Base-by-base conservation (phyloP, 1,139 yeast genomes). In the Suhomyces yuchorum region DNA sequence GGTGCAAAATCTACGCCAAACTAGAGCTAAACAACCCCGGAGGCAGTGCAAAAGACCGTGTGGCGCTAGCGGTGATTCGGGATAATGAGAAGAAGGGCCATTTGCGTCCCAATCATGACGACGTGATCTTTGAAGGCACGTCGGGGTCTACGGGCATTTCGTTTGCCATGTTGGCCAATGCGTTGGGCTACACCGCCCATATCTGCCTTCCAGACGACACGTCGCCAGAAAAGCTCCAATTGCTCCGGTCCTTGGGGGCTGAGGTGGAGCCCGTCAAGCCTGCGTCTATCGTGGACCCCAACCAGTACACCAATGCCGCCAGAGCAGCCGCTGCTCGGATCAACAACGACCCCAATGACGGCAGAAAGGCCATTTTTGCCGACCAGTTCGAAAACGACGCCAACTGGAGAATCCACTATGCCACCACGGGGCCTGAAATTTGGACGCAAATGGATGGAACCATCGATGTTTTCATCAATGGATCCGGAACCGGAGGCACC, bases 171-270 rank as follows among this genome's bases (percentile, higher is more conserved):
- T 77, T 93, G 20, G 88, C 96, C 53, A 82, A 91, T 56, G 88
- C 97, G 0, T 67, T 88, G 51, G 99, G 99, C 0, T 92, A 92
- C 64, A 81, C 79, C 12, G 88, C 96, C 0, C 97, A 91, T 60
- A 93, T 93, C 26, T 92, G 96, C 49, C 74, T 93, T n/a, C 99
- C 98, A 0, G 95, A 91, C 63, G 99, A 93, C 61, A 93, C 98
- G 0, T 86, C 96, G 0, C 75, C 74, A 1, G 98, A 93, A 58
- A 93, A 93, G 60, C 63, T 93, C 20, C 82, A 80, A 43, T 71
- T 93, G 35, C 71, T 93, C 43, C 75, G 76, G 47, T 77, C 87
- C 40, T 75, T 89, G 37, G 98, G 98, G 2, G 98, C 97, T 0
- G 78, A 73, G 1, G 80, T 93, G n/a, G 92, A 88, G 59, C 85